These are phyloP conservation scores for Pachysandra terminalis DNA, from an alignment of 164 flowering plant species.

Conservation along the genomic window DNA sequence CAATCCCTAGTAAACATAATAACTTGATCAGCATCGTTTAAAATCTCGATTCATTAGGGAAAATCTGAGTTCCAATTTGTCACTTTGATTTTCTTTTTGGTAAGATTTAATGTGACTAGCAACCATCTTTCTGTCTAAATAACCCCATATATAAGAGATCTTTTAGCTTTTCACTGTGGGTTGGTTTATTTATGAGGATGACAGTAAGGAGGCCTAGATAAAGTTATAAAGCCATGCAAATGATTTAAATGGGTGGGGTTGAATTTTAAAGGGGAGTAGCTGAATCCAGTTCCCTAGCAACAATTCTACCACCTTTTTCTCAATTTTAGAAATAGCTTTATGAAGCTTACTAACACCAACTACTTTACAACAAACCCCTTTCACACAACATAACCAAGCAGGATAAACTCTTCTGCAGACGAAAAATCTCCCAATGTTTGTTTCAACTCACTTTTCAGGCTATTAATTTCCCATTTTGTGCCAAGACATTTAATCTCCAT, in stretches of 20 bases:
- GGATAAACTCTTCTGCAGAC: too few relatives aligned
- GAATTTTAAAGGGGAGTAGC: conserved; percentile 2
- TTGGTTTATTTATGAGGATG: not conserved
- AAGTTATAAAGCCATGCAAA: not conserved
- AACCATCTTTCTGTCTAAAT: not conserved
- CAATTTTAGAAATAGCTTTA: not conserved
- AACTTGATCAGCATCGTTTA: not conserved
- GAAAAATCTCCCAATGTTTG: too few relatives aligned
- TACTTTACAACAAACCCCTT: not conserved
- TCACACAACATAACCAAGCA: too few relatives aligned
- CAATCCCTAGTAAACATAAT: not conserved
- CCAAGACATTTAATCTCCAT: too few relatives aligned
- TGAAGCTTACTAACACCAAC: not conserved
- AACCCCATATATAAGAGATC: not conserved
- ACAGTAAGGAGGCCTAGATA: not conserved
- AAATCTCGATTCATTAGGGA: not conserved
- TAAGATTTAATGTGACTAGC: not conserved
- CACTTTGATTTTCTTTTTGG: not conserved
- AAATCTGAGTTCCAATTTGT: not conserved
- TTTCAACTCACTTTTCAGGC: too few relatives aligned
- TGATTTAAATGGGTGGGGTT: not conserved
- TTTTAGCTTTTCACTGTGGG: too few relatives aligned
- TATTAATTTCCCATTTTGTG: too few relatives aligned
- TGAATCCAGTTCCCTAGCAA: not conserved
- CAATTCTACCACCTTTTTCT: not conserved